Evolutionary conservation across 2,329 filamentous ascomycete species (phyloP), one percentile per base, ranked within the genome.

Genomic region (Mollisiaceae sp.): DNA sequence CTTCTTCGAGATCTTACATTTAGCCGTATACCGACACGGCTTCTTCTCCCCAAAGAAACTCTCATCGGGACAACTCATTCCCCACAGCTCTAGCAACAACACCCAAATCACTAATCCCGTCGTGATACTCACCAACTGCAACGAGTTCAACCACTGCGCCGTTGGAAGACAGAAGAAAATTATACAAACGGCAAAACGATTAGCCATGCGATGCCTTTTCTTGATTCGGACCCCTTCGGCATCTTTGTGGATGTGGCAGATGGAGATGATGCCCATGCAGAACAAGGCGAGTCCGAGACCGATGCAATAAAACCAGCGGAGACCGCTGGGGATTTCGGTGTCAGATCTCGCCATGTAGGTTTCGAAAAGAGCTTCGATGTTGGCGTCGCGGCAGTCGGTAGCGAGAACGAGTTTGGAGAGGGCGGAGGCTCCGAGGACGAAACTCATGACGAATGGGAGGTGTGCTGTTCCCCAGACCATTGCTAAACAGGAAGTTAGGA

Each of bases 261-360:
- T 71, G 1, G 85, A 82, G 6, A 56, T 69, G 64, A 57, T 68
- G 70, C 78, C 76, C 82, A 88, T 88, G 70, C 78, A 82, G 12
- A 82, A 72, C 5, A 89, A 76, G 0, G 85, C 81, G 15, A 86
- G 77, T 27, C 83, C 85, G 1, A 89, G 79, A 0, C 88, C 87
- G n/a, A 79, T 81, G 74, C 86, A 89, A 75, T 89, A 90, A 75
- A 86, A 89, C 80, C 86, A 88, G 15, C 86, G 81, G 20, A 89
- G 79, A 2, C 85, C 86, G 8, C 75, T 66, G 6, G 78, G 73
- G n/a, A 89, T 77, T n/a, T 85, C 78, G 0, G 76, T 75, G 62
- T 84, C 82, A 0, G 84, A 83, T 55, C 81, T 80, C 1, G 77
- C 75, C 22, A 79, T 76, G 71, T 87, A 89, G 15, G 78, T 74